Base-by-base conservation (phyloP, 768 basidiomycete genomes). In the Auricularia sp. region DNA sequence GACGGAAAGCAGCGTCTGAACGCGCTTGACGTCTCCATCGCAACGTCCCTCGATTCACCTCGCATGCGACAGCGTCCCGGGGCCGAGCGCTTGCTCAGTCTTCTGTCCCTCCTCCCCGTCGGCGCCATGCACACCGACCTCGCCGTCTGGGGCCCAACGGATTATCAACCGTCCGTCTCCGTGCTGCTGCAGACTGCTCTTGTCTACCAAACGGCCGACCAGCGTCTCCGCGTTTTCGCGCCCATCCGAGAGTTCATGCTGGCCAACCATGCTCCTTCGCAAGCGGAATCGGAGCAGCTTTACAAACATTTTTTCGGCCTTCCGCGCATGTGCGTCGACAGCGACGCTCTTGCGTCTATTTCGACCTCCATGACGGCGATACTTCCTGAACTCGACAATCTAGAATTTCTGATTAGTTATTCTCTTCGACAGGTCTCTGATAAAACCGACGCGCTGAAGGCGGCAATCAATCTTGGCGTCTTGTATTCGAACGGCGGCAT, bases 91-190 rank as follows among this genome's bases (percentile, higher is more conserved):
- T 67, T 76, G 4, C 68, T 77, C 16, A 71, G 71, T 43, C 56
- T 71, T 12, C 44, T 77, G 11, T 70, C 72, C 2, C 65, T 74
- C 6, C 67, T 77, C 7, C 76, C 76, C 1, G 70, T 73, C 58
- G 74, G 72, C 2, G 66, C 74, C 59, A 62, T 44, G 14, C 43
- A 68, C 51, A 61, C 69, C 1, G 64, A 36, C 1, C 61, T 36
- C 39, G 39, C 8, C 39, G 12, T 42, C 3, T 67, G 69, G 35
- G 67, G 67, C n/a, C 65, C 67, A 2, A 62, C 53, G 11, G 63
- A 68, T 18, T 51, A 61, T 3, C 21, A 62, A 10, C 56, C 58
- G 12, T 65, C 68, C 1, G 39, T 69, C 21, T 54, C 70, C 21
- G 62, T 64, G 5, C 67, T 71, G 2, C 67, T 64, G 64, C 67